phyloP scores from a whole-genome alignment of 1,284 basidiomycete species.

The Leccinum fallax region DNA sequence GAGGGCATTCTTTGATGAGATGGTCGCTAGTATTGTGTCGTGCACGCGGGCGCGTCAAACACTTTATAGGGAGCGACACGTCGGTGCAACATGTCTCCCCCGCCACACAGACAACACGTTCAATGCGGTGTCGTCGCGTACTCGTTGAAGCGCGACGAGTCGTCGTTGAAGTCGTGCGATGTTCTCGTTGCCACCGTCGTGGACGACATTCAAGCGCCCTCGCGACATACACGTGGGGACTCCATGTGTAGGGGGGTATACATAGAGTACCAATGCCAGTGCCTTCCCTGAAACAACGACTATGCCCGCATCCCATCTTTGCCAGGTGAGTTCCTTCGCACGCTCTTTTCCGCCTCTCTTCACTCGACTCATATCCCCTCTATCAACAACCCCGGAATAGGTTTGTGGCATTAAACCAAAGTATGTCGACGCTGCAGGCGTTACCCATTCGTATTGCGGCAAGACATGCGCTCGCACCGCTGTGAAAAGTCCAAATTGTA shows the following conservation, averaged over 20 bases:
- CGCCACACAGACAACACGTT: slow-evolving; percentile 26
- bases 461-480: slow-evolving; percentile 53
- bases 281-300: slow-evolving; percentile 1
- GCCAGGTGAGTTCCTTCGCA: slow-evolving; percentile 28
- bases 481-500: slow-evolving; percentile 40
- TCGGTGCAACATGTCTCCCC: slow-evolving; percentile 20
- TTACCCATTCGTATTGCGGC: slow-evolving; percentile 60
- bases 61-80: slow-evolving; percentile 25
- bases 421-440: slow-evolving; percentile 54
- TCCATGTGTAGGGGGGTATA: slow-evolving; percentile 21
- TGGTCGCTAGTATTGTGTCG: neutral
- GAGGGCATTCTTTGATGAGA: slow-evolving; percentile 18
- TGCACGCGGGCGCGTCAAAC: slow-evolving; percentile 2
- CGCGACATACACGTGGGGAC: slow-evolving; percentile 30
- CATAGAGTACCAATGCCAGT: slow-evolving; percentile 16
- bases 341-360: slow-evolving; percentile 15
- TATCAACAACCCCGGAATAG: slow-evolving; percentile 34
- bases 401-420: slow-evolving; percentile 60
- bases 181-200: neutral
- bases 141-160: slow-evolving; percentile 19
- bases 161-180: slow-evolving; percentile 18
- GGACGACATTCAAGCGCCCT: slow-evolving; percentile 13
- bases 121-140: slow-evolving; percentile 11
- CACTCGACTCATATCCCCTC: slow-evolving; percentile 4
- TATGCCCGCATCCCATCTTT: slow-evolving; percentile 27